Base-by-base conservation (phyloP, 2,329 filamentous ascomycete species). In the Aspergillus glaucus region DNA sequence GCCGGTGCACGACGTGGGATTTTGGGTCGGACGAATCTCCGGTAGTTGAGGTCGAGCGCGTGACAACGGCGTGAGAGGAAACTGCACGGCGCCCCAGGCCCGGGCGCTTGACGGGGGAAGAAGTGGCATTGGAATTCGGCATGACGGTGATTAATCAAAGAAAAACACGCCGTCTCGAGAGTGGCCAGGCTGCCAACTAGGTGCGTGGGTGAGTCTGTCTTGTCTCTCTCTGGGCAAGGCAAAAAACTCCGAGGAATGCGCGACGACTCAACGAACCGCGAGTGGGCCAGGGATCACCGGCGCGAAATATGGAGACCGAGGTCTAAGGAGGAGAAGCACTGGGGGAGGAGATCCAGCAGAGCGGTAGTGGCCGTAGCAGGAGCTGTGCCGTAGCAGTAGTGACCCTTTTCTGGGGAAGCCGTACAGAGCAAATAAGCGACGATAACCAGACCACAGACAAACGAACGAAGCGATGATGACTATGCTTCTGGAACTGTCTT, bases 71-170 rank as follows among this genome's bases (percentile, higher is more conserved):
- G 57, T 70, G 65, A 43, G 67, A 70, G 50, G 67, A 70, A 45
- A 68, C 64, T 37, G 66, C 67, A 50, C 67, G 67, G 51, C 67
- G 67, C 57, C 59, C 66, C 53, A 70, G 60, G 46, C 62, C 67
- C 46, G 67, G 67, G 55, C 67, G 66, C 62, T 69, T 70, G 50
- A 66, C 64, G 28, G 67, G 67, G 47, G 67, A 69, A 22, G 67
- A 62, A 15, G 61, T 67, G 55, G 37, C 12, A 6, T 47, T 47
- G 19, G 56, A 54, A 44, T 53, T 58, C 50, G 57, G 57, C 57
- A 60, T 60, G 55, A 54, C 55, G 51, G 48, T 28, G 21, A 28
- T 6, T 22, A 43, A 26, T 42, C 40, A 42, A 22, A 30, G 10
- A 12, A 12, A 12, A 42, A 14, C 14, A 19, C 40, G 40, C 22